Evolutionary conservation across 2,329 filamentous ascomycete species (phyloP).

Genomic region (Fusarium sp.): DNA sequence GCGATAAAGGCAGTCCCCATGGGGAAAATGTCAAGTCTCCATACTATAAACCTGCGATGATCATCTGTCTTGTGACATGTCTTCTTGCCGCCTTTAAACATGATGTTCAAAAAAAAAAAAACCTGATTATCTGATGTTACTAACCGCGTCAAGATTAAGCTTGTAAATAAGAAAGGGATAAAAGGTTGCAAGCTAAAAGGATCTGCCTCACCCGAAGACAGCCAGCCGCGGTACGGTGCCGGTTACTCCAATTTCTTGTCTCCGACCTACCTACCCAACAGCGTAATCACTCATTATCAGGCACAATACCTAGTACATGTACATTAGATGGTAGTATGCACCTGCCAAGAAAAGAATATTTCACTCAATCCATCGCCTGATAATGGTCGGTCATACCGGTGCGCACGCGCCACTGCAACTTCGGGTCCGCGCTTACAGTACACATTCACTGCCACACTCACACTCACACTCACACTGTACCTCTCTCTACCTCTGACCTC

Average conservation of each 20-base stretch:
- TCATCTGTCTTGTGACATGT: not conserved
- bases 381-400: slow-evolving; percentile 25
- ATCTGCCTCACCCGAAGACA: slow-evolving; percentile 17
- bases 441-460: not conserved
- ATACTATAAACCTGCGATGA: not conserved
- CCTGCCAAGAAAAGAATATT: not conserved
- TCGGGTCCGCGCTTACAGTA: slow-evolving; percentile 25
- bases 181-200: slow-evolving; percentile 13
- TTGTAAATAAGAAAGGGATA: slow-evolving; percentile 13
- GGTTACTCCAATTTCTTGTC: slow-evolving; percentile 4
- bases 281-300: not conserved
- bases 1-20: slow-evolving; percentile 27
- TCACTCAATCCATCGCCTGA: slow-evolving; percentile 18
- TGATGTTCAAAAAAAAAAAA: not conserved
- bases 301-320: not conserved
- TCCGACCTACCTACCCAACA: slow-evolving; percentile 28
- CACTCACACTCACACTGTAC: not conserved
- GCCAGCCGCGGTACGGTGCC: not conserved
- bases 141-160: slow-evolving; percentile 18
- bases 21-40: slow-evolving; percentile 27
- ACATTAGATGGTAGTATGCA: not conserved
- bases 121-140: not conserved
- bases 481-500: too few species aligned
- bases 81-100: too few species aligned
- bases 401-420: slow-evolving; percentile 20